Evolutionary conservation across 1,284 basidiomycete genomes (phyloP), one percentile per base, ranked within the genome.

Genomic region (Ganoderma sinense): DNA sequence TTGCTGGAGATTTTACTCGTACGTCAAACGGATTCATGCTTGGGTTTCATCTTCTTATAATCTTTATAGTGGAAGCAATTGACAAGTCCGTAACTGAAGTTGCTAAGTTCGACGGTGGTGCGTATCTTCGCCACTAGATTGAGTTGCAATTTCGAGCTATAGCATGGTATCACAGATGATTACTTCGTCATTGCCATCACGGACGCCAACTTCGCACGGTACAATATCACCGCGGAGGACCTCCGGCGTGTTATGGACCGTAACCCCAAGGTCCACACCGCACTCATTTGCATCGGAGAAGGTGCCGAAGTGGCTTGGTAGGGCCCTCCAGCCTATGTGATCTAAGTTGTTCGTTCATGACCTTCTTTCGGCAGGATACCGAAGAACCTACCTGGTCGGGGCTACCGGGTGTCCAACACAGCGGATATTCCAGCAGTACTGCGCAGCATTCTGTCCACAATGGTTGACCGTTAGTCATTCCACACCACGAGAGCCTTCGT

Each of bases 171-270:
- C 51, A 63, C 68, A 89, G 89, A 91, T 73, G 89, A 91, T 69
- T 90, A 89, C 87, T 90, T 90, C 74, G 89, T 91, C 20, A 90
- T 91, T 69, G 87, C 88, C 4, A 87, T 91, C 65, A 89, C 89
- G 78, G 89, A 91, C 74, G 90, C 89, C 14, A 91, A 91, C 77
- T 91, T 91, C 73, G 85, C 82, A 23, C 82, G 89, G 55, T 91
- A 91, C 76, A 80, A 84, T 65, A 90, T 91, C 69, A 87, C 88
- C n/a, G 83, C 86, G 4, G 88, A 89, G 66, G 86, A 89, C 41
- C 75, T 91, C 33, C 84, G 84, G 20, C 80, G 82, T 23, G 86
- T 84, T 0, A 90, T 91, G 88, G 86, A 85, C 62, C 81, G 83
- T n/a, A 82, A 90, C 69, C 84, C 88, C 2, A 91, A 90, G 77